Evolutionary conservation across 2,329 filamentous ascomycete species (phyloP).

Genomic region (Stromatinia cepivora): DNA sequence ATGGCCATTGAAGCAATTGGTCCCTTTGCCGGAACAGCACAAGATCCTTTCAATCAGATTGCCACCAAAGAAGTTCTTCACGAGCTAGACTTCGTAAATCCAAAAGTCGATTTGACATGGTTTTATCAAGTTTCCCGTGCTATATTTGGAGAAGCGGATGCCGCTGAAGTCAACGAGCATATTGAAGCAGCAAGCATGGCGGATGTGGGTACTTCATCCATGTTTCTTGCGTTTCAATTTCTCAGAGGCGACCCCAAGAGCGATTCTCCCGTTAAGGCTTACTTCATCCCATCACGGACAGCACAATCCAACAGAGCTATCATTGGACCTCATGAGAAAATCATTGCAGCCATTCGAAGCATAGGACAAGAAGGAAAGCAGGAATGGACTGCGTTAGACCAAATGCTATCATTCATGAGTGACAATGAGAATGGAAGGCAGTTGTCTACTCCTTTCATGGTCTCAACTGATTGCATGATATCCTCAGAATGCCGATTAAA

Average conservation of each 20-base stretch:
- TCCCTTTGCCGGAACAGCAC: not conserved
- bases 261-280: constrained; percentile 6
- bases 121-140: constrained; percentile 2
- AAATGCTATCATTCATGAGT: not conserved
- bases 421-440: constrained; percentile 2
- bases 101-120: constrained; percentile 8
- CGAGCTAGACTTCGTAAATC: not conserved
- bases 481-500: constrained; percentile 7
- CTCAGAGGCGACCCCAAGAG: constrained; percentile 7
- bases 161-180: not conserved
- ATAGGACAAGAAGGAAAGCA: not conserved
- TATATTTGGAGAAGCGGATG: not conserved
- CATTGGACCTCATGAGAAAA: not conserved
- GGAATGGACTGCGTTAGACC: not conserved
- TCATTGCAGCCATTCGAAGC: constrained; percentile 1
- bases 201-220: not conserved
- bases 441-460: constrained; percentile 8
- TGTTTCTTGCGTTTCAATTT: constrained; percentile 10
- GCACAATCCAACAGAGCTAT: not conserved
- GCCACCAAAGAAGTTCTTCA: not conserved
- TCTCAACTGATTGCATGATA: constrained; percentile 4
- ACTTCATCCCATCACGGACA: not conserved
- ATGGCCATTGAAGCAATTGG: not conserved
- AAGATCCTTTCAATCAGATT: not conserved
- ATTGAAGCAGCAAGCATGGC: not conserved